Evolutionary conservation across 331 rosid genomes (phyloP).

Genomic region (Malus hybrid): DNA sequence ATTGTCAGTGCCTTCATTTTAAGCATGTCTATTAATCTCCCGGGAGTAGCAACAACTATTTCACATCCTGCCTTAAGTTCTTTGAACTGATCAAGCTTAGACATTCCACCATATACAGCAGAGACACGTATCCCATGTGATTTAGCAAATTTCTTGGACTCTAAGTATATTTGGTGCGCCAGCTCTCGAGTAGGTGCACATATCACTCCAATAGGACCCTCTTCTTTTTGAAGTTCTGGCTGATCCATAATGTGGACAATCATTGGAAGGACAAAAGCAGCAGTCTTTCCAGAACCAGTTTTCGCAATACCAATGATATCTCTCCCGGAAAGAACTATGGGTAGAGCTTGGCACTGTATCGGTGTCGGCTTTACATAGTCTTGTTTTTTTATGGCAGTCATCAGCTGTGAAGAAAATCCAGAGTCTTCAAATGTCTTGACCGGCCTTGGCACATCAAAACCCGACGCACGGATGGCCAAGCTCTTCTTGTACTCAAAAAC

Average conservation of each 20-base stretch:
- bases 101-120: constrained; percentile 99
- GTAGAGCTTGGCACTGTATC: constrained; percentile 89
- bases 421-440: constrained; percentile 75
- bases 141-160: constrained; percentile 83
- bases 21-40: constrained; percentile 89
- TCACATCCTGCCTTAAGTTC: constrained; percentile 98
- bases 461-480: constrained; percentile 82
- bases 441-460: constrained; percentile 90
- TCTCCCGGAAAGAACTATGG: constrained; percentile 81
- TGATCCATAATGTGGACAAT: constrained; percentile 95
- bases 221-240: constrained; percentile 95
- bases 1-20: constrained; percentile 89
- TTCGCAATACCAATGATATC: constrained; percentile 94
- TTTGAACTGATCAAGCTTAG: constrained; percentile 92
- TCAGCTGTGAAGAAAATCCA: constrained; percentile 69
- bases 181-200: constrained; percentile 97
- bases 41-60: constrained; percentile 94
- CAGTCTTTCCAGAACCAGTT: constrained; percentile 99
- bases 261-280: constrained; percentile 98
- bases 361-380: constrained; percentile 86
- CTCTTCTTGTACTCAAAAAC: constrained; percentile 66
- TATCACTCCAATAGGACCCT: constrained; percentile 94
- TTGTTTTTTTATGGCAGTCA: constrained; percentile 84
- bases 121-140: constrained; percentile 68
- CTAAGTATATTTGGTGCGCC: constrained; percentile 88